A percentile compares a stretch with the other conserved stretches of the same genome.
Evolutionary conservation across 768 basidiomycete species (phyloP).

Genomic region (Rhizopogon vulgaris): DNA sequence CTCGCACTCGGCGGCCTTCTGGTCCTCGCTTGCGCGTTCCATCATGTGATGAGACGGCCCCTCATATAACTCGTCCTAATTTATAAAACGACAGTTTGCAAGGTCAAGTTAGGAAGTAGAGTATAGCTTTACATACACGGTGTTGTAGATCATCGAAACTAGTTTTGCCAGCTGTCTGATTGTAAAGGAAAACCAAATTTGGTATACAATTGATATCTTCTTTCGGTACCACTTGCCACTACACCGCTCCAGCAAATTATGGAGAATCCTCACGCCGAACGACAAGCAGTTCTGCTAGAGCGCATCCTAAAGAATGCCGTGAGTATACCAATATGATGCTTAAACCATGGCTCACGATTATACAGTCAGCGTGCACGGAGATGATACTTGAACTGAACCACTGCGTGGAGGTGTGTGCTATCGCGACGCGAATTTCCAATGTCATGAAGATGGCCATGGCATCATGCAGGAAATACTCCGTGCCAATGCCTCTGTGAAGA

Average conservation of each 20-base stretch:
- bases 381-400: slow-evolving; percentile 85
- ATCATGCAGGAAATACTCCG: slow-evolving; percentile 63
- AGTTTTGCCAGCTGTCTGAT: background rate
- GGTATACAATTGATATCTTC: too few species aligned
- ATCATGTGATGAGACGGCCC: slow-evolving; percentile 11
- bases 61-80: background rate
- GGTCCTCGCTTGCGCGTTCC: slow-evolving; percentile 21
- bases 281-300: slow-evolving; percentile 85
- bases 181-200: background rate
- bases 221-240: background rate
- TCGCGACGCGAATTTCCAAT: background rate
- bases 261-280: slow-evolving; percentile 95
- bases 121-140: background rate
- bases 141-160: background rate
- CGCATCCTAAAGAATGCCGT: slow-evolving; percentile 89
- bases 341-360: background rate
- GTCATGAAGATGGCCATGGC: background rate
- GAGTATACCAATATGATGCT: slow-evolving; percentile 19
- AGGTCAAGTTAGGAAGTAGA: background rate
- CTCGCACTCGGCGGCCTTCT: slow-evolving; percentile 26
- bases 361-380: slow-evolving; percentile 88
- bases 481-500: slow-evolving; percentile 72
- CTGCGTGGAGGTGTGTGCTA: slow-evolving; percentile 63
- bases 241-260: slow-evolving; percentile 33
- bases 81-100: background rate